phyloP scores from a whole-genome alignment of 768 basidiomycete genomes.

The Exidia glandulosa region DNA sequence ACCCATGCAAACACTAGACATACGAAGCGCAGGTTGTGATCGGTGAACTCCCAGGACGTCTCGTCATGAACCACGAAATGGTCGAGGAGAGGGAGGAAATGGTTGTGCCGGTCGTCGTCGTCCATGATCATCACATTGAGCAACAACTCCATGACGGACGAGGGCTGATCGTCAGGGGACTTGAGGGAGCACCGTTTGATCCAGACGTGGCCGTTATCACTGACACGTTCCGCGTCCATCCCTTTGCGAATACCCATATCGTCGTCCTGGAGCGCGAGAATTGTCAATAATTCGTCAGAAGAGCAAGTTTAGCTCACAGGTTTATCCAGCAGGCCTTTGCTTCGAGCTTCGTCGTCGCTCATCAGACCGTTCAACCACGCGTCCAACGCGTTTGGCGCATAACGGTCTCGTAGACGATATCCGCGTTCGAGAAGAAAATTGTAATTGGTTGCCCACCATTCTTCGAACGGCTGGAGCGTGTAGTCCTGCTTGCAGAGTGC shows the following conservation, averaged over 20 bases:
- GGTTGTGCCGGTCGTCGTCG: background rate
- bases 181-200: background rate
- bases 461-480: too few relatives aligned
- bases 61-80: slow-evolving; percentile 1
- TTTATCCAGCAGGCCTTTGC: background rate
- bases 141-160: background rate
- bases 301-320: background rate
- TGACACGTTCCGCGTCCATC: background rate
- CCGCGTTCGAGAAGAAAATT: background rate
- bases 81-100: background rate
- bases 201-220: background rate
- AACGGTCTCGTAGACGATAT: background rate
- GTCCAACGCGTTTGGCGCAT: background rate
- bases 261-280: background rate
- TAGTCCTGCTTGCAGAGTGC: too few relatives aligned
- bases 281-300: background rate
- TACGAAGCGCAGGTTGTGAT: background rate
- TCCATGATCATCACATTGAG: background rate
- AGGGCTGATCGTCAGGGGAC: background rate
- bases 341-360: background rate
- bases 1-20: background rate
- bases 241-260: background rate
- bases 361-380: background rate
- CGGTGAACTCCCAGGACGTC: background rate
- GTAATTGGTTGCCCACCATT: too few relatives aligned